Conservation (phyloP, 768 basidiomycete species). For the Mycena maculata region DNA sequence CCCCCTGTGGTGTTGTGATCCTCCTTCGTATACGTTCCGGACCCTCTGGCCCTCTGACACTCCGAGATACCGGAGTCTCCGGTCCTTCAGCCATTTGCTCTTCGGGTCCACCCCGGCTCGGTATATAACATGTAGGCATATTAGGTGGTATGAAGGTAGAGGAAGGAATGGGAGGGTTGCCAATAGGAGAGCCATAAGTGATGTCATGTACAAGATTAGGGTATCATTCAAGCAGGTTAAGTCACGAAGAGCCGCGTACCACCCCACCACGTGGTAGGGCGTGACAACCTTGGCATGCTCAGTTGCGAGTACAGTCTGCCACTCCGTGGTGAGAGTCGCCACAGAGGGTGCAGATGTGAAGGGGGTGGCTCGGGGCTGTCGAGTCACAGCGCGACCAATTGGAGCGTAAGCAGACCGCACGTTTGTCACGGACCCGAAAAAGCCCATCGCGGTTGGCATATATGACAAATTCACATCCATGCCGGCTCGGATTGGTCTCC, state of each 20-base stretch:
- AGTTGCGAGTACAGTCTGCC: slow-evolving; percentile 22
- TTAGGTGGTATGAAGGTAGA: slow-evolving; percentile 24
- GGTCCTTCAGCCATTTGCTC: too few relatives aligned
- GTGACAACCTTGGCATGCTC: slow-evolving; percentile 10
- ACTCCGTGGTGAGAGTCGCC: slow-evolving; percentile 21
- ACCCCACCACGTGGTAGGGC: slow-evolving; percentile 18
- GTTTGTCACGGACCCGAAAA: slow-evolving; percentile 7
- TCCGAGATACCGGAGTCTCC: too few relatives aligned
- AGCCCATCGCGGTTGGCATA: slow-evolving; percentile 10
- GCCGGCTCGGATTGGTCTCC: slow-evolving; percentile 7
- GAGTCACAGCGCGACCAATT: slow-evolving; percentile 1
- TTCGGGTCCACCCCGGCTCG: too few relatives aligned
- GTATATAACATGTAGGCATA: too few relatives aligned
- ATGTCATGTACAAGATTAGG: slow-evolving; percentile 28
- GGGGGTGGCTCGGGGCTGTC: not conserved
- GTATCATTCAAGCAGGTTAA: slow-evolving; percentile 23
- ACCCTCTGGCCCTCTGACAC: too few relatives aligned
- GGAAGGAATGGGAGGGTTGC: slow-evolving; percentile 23
- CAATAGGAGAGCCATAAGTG: slow-evolving; percentile 21
- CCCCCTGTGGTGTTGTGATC: too few relatives aligned
- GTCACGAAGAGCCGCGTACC: slow-evolving; percentile 19
- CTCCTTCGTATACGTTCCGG: too few relatives aligned
- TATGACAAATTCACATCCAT: slow-evolving; percentile 14
- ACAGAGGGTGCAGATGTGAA: slow-evolving; percentile 24
- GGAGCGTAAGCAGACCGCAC: slow-evolving; percentile 6